Percentiles rank a stretch among this genome's conserved stretches.
These are phyloP conservation scores for Neopestalotiopsis sp. DNA, from an alignment of 2,329 filamentous ascomycete species.

Conservation along the genomic window DNA sequence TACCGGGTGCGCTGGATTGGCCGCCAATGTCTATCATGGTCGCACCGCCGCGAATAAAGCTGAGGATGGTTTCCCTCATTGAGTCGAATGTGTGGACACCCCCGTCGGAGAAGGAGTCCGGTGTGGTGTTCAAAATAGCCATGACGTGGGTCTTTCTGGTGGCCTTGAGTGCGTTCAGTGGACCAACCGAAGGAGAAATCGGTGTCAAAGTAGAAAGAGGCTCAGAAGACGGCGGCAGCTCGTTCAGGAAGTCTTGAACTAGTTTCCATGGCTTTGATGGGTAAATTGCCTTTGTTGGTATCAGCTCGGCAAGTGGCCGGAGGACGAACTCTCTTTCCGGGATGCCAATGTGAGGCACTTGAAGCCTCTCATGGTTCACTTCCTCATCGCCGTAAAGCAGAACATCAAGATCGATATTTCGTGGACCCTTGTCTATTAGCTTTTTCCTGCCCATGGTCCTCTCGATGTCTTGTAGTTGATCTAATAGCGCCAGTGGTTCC, in stretches of 20 bases:
- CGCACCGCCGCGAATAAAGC: slow-evolving; percentile 72
- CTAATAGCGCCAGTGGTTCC: slow-evolving; percentile 75
- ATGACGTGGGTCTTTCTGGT: slow-evolving; percentile 78
- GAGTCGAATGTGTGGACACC: slow-evolving; percentile 63
- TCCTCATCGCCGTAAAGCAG: slow-evolving; percentile 76
- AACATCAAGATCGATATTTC: slow-evolving; percentile 94
- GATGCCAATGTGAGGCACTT: slow-evolving; percentile 83
- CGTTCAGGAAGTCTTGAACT: slow-evolving; percentile 64
- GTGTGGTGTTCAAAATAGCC: slow-evolving; percentile 93
- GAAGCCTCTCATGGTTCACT: slow-evolving; percentile 74
- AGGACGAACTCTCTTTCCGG: slow-evolving; percentile 93
- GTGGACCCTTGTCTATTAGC: slow-evolving; percentile 87
- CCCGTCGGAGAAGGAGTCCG: slow-evolving; percentile 96
- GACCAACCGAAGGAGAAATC: slow-evolving; percentile 50
- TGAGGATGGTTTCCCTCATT: slow-evolving; percentile 62
- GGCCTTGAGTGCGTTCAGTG: slow-evolving; percentile 63
- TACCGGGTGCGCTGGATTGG: slow-evolving; percentile 85
- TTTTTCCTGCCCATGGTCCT: slow-evolving; percentile 79
- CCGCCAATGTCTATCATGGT: slow-evolving; percentile 92
- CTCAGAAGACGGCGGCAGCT: slow-evolving; percentile 53
- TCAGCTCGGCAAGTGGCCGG: slow-evolving; percentile 79
- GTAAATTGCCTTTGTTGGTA: slow-evolving; percentile 59
- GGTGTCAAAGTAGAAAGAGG: slow-evolving; percentile 66
- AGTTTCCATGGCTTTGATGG: slow-evolving; percentile 63
- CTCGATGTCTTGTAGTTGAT: slow-evolving; percentile 85